phyloP scores from a whole-genome alignment of 352 stramenopile genomes.

The Phytophthora lateralis region DNA sequence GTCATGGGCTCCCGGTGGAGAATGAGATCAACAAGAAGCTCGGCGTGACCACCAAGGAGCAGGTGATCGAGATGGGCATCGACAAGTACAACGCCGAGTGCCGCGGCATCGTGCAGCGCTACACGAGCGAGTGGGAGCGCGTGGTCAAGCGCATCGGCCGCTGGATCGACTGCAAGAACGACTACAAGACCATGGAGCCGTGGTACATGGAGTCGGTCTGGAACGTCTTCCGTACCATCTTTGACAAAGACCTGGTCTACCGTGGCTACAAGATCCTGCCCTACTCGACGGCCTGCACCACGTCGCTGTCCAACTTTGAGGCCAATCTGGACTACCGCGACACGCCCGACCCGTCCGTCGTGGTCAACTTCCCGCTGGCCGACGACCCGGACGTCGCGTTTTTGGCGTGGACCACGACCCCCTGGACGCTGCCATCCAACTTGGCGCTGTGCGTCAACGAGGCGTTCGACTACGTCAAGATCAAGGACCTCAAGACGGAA shows the following conservation, averaged over 20 bases:
- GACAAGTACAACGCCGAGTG: constrained; percentile 99
- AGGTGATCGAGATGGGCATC: constrained; percentile 98
- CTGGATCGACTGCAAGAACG: constrained; percentile 99
- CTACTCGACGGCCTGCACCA: constrained; percentile 98
- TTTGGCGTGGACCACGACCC: constrained; percentile 99
- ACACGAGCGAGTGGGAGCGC: constrained; percentile 98
- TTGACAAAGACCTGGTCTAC: constrained; percentile 99
- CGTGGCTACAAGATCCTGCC: constrained; percentile 99
- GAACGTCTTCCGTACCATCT: constrained; percentile 99
- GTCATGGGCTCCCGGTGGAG: constrained; percentile 98
- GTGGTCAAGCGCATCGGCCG: constrained; percentile 97
- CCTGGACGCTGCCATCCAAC: constrained; percentile 99
- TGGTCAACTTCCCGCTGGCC: constrained; percentile 96
- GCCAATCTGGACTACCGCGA: constrained; percentile 99
- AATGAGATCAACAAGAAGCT: constrained; percentile 99
- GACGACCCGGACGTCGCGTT: constrained; percentile 89
- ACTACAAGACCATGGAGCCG: constrained; percentile 99
- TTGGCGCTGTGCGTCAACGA: constrained; percentile 98
- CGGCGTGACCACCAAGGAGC: constrained; percentile 96
- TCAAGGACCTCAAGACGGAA: constrained; percentile 93
- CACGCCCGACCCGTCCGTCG: constrained; percentile 97
- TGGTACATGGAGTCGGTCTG: constrained; percentile 99
- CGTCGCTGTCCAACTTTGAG: constrained; percentile 99
- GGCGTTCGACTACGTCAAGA: constrained; percentile 97
- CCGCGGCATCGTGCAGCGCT: constrained; percentile 96